Evolutionary conservation across 257 asterid genomes (phyloP).

Genomic region (Cordia subcordata): DNA sequence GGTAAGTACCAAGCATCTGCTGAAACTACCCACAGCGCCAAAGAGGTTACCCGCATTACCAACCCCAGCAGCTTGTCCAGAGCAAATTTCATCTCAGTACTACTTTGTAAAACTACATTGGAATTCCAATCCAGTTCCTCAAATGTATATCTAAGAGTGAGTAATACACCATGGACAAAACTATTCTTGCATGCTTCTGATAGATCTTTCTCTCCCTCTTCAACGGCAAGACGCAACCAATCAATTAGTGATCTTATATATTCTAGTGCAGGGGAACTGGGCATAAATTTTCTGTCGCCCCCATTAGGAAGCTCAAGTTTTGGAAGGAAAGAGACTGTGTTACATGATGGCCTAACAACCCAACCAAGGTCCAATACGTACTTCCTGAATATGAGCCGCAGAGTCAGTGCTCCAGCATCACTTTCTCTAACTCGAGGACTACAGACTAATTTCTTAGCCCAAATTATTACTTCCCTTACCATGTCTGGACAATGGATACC

Average conservation of each 20-base stretch:
- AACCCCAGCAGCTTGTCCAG: slow-evolving; percentile 75
- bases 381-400: slow-evolving; percentile 82
- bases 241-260: slow-evolving; percentile 70
- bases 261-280: slow-evolving; percentile 47
- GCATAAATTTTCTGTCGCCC: slow-evolving; percentile 20
- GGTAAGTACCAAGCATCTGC: slow-evolving; percentile 86
- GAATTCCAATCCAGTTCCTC: slow-evolving; percentile 93
- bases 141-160: slow-evolving; percentile 86
- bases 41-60: slow-evolving; percentile 72
- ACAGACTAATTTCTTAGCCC: slow-evolving; percentile 87
- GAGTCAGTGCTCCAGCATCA: slow-evolving; percentile 97
- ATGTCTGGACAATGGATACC: slow-evolving; percentile 54
- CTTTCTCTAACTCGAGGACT: slow-evolving; percentile 98
- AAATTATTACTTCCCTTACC: slow-evolving; percentile 56
- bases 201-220: slow-evolving; percentile 81
- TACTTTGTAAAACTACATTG: slow-evolving; percentile 31
- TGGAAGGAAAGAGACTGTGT: slow-evolving; percentile 34
- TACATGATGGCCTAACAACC: slow-evolving; percentile 51
- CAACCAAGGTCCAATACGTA: slow-evolving; percentile 79
- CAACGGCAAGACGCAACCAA: slow-evolving; percentile 81
- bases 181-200: slow-evolving; percentile 83
- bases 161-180: slow-evolving; percentile 90
- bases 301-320: slow-evolving; percentile 30
- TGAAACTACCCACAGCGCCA: slow-evolving; percentile 97
- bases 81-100: slow-evolving; percentile 47